Percentiles rank a stretch among this genome's conserved stretches.
Conservation (phyloP, 495 filamentous ascomycete species). For the Sphaerosporella brunnea region DNA sequence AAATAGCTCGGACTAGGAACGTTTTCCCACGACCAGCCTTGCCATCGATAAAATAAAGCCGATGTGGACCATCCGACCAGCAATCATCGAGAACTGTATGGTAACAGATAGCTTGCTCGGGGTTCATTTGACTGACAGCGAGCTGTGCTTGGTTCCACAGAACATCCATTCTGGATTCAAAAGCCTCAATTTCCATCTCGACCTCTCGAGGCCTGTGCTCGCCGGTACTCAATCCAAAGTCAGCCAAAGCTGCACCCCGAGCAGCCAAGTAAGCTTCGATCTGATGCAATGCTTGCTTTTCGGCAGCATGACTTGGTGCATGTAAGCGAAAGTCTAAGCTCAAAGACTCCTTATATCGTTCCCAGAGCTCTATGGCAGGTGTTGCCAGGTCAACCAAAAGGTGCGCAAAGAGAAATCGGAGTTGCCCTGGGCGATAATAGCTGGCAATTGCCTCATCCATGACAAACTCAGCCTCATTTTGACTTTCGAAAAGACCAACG, state of each 20-base stretch:
- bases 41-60: slow-evolving; percentile 7
- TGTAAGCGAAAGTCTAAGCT: too few species aligned
- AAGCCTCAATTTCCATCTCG: slow-evolving; percentile 4
- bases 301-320: too few species aligned
- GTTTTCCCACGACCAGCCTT: slow-evolving; percentile 8
- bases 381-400: slow-evolving; percentile 3
- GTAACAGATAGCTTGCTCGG: not conserved
- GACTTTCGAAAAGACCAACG: slow-evolving; percentile 10
- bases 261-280: too few species aligned
- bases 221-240: too few species aligned
- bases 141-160: not conserved
- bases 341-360: slow-evolving; percentile 6
- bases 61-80: not conserved
- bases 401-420: slow-evolving; percentile 11
- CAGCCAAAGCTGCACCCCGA: too few species aligned
- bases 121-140: not conserved
- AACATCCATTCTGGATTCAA: not conserved
- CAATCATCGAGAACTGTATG: not conserved
- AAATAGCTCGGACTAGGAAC: slow-evolving; percentile 3
- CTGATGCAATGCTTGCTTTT: too few species aligned
- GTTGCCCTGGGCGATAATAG: slow-evolving; percentile 5
- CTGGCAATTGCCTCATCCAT: slow-evolving; percentile 5
- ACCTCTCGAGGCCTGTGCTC: too few species aligned
- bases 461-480: not conserved
- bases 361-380: slow-evolving; percentile 4